Evolutionary conservation across 73 alveolate species (phyloP).

Genomic region (Paramecium caudatum): DNA sequence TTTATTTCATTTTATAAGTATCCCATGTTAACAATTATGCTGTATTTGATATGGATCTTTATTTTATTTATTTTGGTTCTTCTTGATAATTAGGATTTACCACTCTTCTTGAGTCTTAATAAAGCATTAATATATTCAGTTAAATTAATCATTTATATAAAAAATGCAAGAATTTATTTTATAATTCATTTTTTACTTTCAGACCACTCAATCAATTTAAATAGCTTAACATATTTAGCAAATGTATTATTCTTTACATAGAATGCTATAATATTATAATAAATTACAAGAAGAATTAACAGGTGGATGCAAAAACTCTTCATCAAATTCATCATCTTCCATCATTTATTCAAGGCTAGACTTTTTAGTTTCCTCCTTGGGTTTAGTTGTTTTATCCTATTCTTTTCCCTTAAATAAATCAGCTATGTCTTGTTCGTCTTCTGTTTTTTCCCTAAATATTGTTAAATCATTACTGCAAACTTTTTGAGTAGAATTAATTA

Average conservation of each 20-base stretch:
- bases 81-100: constrained; percentile 30
- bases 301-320: not conserved
- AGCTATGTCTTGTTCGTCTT: constrained; percentile 23
- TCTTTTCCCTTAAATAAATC: not conserved
- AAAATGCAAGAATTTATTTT: not conserved
- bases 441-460: constrained; percentile 7
- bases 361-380: not conserved
- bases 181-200: not conserved
- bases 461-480: not conserved
- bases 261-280: not conserved
- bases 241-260: not conserved
- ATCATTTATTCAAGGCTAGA: not conserved
- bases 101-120: constrained; percentile 66
- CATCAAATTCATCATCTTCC: constrained; percentile 20
- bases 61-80: not conserved
- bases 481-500: not conserved
- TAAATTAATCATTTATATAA: constrained; percentile 1
- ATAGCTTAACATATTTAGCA: constrained; percentile 12
- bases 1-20: not conserved
- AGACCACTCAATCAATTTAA: constrained; percentile 43
- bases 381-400: not conserved
- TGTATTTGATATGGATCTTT: constrained; percentile 31
- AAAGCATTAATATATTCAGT: constrained; percentile 58
- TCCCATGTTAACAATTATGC: constrained; percentile 44
- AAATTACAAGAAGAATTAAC: not conserved